phyloP scores from a whole-genome alignment of 352 stramenopile species.

The Pythium brassicae region DNA sequence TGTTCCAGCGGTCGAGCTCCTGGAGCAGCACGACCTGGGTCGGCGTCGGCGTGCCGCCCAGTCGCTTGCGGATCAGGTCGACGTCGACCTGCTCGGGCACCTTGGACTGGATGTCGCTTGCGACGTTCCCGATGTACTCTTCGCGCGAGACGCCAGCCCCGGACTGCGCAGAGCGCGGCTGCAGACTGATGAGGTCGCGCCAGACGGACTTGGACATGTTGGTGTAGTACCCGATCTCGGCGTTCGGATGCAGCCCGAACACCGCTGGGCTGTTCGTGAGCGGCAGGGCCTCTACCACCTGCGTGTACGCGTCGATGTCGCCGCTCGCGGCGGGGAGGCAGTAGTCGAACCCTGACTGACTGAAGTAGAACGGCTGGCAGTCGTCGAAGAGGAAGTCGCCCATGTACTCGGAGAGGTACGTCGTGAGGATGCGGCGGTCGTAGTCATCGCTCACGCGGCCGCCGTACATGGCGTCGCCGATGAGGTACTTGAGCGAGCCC shows the following conservation, averaged over 20 bases:
- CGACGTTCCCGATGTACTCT: conserved; percentile 88
- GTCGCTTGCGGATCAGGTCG: conserved; percentile 79
- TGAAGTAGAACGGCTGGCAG: conserved; percentile 93
- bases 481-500: conserved; percentile 93
- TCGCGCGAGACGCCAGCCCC: conserved; percentile 86
- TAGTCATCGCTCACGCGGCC: conserved; percentile 95
- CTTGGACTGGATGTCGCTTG: conserved; percentile 90
- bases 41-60: conserved; percentile 71
- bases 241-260: conserved; percentile 95
- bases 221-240: conserved; percentile 95
- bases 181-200: conserved; percentile 90
- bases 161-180: conserved; percentile 80
- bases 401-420: conserved; percentile 95
- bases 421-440: conserved; percentile 93
- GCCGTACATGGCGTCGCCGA: conserved; percentile 97
- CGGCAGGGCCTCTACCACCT: conserved; percentile 87
- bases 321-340: conserved; percentile 49
- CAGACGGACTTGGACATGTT: conserved; percentile 94
- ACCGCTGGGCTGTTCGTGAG: conserved; percentile 93
- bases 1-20: conserved; percentile 94
- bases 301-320: conserved; percentile 73
- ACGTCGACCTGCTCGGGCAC: conserved; percentile 88
- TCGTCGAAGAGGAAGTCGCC: conserved; percentile 96
- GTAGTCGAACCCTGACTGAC: conserved; percentile 92
- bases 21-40: conserved; percentile 93